A percentile compares a stretch with the other conserved stretches of the same genome.
phyloP scores from a whole-genome alignment of 2,329 filamentous ascomycete species.

The Incumbomyces delicatus region DNA sequence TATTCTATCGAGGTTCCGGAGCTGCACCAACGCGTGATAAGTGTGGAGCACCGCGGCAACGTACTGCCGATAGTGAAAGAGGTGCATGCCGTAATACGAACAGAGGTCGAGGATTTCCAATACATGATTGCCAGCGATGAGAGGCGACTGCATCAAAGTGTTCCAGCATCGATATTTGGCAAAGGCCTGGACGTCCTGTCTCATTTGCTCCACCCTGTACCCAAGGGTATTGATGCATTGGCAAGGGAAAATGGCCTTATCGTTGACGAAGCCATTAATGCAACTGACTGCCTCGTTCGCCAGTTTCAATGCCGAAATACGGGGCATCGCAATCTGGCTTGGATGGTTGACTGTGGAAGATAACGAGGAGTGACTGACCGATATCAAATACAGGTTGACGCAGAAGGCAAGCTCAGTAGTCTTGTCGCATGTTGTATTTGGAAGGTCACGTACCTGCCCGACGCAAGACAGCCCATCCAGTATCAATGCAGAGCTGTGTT shows the following conservation, averaged over 20 bases:
- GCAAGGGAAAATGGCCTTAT: constrained; percentile 22
- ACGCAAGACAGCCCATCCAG: constrained; percentile 10
- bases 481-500: not conserved
- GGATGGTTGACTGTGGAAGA: constrained; percentile 8
- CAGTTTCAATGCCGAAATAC: constrained; percentile 20
- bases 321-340: constrained; percentile 13
- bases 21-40: constrained; percentile 21
- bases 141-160: constrained; percentile 23
- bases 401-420: constrained; percentile 14
- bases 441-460: constrained; percentile 17
- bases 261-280: constrained; percentile 14
- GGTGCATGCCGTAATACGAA: constrained; percentile 22
- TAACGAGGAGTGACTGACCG: constrained; percentile 17
- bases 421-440: constrained; percentile 11
- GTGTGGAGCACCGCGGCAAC: constrained; percentile 22
- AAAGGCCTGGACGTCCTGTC: constrained; percentile 18
- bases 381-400: constrained; percentile 19
- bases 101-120: constrained; percentile 23
- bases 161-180: constrained; percentile 20
- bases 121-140: constrained; percentile 22
- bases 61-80: constrained; percentile 23
- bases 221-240: constrained; percentile 22
- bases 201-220: constrained; percentile 20
- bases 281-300: constrained; percentile 19
- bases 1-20: constrained; percentile 17